Percentiles rank a stretch among this genome's conserved stretches.
phyloP scores from a whole-genome alignment of 2,329 filamentous ascomycete species.

The Colletotrichum falcatum region DNA sequence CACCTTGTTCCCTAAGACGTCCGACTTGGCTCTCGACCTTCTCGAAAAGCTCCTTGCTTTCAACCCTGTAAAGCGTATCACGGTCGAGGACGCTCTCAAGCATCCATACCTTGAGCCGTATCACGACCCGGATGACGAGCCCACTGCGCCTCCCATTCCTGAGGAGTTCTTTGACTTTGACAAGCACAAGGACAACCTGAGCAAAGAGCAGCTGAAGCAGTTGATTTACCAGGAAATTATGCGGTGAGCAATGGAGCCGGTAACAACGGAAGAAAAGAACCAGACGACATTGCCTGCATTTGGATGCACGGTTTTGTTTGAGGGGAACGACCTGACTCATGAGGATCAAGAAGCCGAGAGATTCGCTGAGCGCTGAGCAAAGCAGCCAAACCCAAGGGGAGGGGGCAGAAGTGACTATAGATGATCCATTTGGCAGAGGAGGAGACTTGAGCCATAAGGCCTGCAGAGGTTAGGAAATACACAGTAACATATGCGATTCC shows the following conservation, averaged over 20 bases:
- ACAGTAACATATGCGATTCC: slow-evolving; percentile 26
- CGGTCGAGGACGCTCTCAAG: slow-evolving; percentile 95
- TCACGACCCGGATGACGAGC: slow-evolving; percentile 98
- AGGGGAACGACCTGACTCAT: background rate
- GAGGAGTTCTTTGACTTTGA: slow-evolving; percentile 99
- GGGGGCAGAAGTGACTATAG: slow-evolving; percentile 15
- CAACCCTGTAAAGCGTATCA: slow-evolving; percentile 98
- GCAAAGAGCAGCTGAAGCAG: slow-evolving; percentile 97
- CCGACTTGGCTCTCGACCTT: slow-evolving; percentile 92
- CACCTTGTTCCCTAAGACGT: slow-evolving; percentile 98
- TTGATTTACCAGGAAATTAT: slow-evolving; percentile 98
- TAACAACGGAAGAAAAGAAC: slow-evolving; percentile 6
- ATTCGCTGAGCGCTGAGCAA: slow-evolving; percentile 8
- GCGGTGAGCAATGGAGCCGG: slow-evolving; percentile 54
- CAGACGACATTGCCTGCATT: background rate
- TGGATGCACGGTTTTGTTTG: background rate
- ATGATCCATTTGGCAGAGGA: slow-evolving; percentile 2
- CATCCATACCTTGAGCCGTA: slow-evolving; percentile 99
- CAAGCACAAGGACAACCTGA: slow-evolving; percentile 99
- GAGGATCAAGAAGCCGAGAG: slow-evolving; percentile 6
- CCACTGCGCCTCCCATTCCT: slow-evolving; percentile 94
- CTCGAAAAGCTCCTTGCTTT: slow-evolving; percentile 96
- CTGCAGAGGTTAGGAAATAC: slow-evolving; percentile 23
- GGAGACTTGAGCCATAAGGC: slow-evolving; percentile 13
- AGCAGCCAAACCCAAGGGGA: background rate